Conservation (phyloP, 2,329 filamentous ascomycete genomes). For the Sporothrix dimorphospora region DNA sequence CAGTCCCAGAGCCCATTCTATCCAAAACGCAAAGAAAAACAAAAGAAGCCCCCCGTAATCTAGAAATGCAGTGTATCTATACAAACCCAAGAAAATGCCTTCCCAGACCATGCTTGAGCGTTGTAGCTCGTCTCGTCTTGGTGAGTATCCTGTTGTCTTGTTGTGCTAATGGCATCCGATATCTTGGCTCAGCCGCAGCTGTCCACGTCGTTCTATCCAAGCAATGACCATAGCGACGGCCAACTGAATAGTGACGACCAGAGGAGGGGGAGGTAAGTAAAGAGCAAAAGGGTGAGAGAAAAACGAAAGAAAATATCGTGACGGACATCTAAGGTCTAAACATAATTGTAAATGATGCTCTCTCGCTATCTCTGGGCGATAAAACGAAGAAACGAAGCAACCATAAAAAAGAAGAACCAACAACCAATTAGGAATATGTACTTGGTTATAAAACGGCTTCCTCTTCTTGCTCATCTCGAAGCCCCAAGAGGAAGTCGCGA, state of each 20-base stretch:
- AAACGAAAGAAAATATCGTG: not conserved
- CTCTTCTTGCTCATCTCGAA: constrained; percentile 53
- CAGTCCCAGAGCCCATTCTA: constrained; percentile 11
- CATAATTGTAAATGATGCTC: not conserved
- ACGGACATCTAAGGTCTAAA: not conserved
- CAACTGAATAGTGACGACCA: not conserved
- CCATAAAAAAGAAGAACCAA: not conserved
- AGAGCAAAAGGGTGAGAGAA: not conserved
- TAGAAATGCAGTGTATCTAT: constrained; percentile 16
- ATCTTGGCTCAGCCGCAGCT: not conserved
- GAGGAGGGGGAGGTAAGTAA: not conserved
- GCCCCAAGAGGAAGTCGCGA: constrained; percentile 76
- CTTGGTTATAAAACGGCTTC: constrained; percentile 31
- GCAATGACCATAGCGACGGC: not conserved
- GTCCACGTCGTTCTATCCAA: not conserved
- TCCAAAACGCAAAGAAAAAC: constrained; percentile 2
- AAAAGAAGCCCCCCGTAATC: not conserved
- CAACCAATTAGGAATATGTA: not conserved
- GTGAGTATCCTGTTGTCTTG: not conserved
- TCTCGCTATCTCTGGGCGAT: constrained; percentile 14
- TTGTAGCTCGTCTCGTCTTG: not conserved
- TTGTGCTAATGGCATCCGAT: not conserved
- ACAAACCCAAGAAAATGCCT: not conserved
- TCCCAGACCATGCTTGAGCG: not conserved
- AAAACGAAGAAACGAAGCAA: not conserved